phyloP scores from a whole-genome alignment of 2,329 filamentous ascomycete genomes.

The Phialophora verrucosa region DNA sequence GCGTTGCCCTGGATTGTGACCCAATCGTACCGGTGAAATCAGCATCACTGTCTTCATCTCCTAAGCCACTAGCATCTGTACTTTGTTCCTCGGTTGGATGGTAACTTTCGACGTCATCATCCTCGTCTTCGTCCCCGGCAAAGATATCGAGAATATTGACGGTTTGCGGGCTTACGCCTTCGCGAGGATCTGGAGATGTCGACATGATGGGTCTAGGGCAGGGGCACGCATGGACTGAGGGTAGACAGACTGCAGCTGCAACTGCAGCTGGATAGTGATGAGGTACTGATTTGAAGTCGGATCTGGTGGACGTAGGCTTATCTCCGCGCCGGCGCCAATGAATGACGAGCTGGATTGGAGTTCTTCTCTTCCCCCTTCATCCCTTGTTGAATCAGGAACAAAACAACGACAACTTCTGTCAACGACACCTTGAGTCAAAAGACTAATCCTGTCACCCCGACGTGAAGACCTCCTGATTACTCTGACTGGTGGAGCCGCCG shows the following conservation, averaged over 20 bases:
- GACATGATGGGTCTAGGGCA: constrained; percentile 32
- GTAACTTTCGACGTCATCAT: constrained; percentile 36
- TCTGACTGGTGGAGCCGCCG: neutral
- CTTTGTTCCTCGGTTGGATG: constrained; percentile 31
- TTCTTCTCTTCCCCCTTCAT: too few relatives aligned
- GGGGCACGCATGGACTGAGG: neutral
- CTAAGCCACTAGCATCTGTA: constrained; percentile 25
- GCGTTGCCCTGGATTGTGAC: neutral
- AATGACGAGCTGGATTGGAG: neutral
- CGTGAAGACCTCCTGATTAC: neutral
- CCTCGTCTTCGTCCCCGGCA: constrained; percentile 34
- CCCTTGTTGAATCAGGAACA: neutral
- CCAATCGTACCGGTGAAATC: constrained; percentile 31
- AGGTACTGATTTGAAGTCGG: constrained; percentile 14
- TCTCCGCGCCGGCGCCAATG: constrained; percentile 12
- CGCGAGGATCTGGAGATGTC: constrained; percentile 26
- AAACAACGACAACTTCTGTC: neutral
- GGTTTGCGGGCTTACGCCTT: constrained; percentile 34
- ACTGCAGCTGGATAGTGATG: constrained; percentile 5
- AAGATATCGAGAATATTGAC: constrained; percentile 35
- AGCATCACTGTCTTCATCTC: constrained; percentile 31
- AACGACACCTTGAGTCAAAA: neutral
- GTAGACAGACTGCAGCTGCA: constrained; percentile 1
- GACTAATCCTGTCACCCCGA: neutral
- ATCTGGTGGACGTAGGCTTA: constrained; percentile 13